phyloP scores from a whole-genome alignment of 805 yeast species.

The Candida odintsovae region DNA sequence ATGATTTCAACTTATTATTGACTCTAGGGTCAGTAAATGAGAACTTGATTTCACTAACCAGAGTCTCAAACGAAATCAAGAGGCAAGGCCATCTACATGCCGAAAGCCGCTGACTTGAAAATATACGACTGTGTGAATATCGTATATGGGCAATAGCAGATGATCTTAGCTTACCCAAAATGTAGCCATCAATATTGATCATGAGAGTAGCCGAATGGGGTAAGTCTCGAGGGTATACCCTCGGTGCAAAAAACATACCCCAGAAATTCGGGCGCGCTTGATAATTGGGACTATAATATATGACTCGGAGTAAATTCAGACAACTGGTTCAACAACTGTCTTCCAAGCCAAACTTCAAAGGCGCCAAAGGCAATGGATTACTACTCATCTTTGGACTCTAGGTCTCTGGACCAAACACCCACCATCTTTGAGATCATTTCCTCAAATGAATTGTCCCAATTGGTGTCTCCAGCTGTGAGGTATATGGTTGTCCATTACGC shows the following conservation, averaged over 20 bases:
- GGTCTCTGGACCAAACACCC: constrained; percentile 71
- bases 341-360: no score
- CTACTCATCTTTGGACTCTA: constrained; percentile 72
- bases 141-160: no score
- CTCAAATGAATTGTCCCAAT: constrained; percentile 66
- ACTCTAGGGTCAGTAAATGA: constrained; percentile 15
- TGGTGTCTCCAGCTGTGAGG: constrained; percentile 78
- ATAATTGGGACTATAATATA: no score
- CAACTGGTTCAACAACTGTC: no score
- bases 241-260: no score
- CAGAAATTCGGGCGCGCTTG: no score
- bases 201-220: background rate
- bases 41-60: constrained; percentile 5
- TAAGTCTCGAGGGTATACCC: background rate
- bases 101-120: no score
- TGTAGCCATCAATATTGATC: no score
- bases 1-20: constrained; percentile 16
- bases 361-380: constrained; percentile 53
- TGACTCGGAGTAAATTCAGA: no score
- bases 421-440: constrained; percentile 87
- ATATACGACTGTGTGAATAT: no score
- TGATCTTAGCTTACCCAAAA: no score
- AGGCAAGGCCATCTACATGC: background rate
- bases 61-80: background rate
- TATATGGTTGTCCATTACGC: constrained; percentile 80